Evolutionary conservation across 1,139 yeast species (phyloP), one percentile per base, ranked within the genome.

Genomic region (Blastobotrys apis): DNA sequence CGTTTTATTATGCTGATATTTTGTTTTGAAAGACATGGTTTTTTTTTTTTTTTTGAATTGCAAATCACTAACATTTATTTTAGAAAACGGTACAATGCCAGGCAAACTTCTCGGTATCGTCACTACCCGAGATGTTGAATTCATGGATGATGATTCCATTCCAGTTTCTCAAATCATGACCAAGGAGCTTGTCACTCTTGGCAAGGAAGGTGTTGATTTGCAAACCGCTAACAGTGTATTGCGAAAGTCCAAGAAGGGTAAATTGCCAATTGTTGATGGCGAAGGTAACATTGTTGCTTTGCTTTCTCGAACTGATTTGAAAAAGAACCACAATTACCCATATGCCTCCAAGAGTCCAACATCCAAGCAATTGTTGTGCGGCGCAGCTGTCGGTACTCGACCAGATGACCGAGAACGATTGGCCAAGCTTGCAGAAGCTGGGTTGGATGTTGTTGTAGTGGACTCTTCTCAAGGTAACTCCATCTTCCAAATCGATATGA

Each of bases 401-500:
- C 84, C 79, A 39, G 83, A 87, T 59, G 98, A 92, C 72, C 84
- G 77, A 64, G 83, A 77, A 60, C 87, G 99, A 73, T 78, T 92
- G 62, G 67, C 67, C 51, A 77, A 83, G 72, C 79, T 92, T 63
- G 97, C 84, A 51, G 95, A 81, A 45, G 98, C 97, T 48, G 99
- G 99, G 61, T 80, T 94, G 65, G 99, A 92, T 67, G 96, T 94
- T 56, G 97, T 92, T 52, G 83, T 92, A 48, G 63, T 94, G 54
- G 99, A 94, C 71, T 92, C 97, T 32, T 87, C 97, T 51, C 96
- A 92, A 73, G 99, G 99, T 69, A 85, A 94, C 73, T 92, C 98
- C 44, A 63, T 84, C 57, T 92, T 84, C 85, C 98, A 92, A 75
- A 69, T 90, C 62, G 80, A 92, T 58, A 85, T 92, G 95, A 77